Percentiles rank a stretch among this genome's conserved stretches.
phyloP scores from a whole-genome alignment of 305 asterid genomes.

The Fraxinus albicans region DNA sequence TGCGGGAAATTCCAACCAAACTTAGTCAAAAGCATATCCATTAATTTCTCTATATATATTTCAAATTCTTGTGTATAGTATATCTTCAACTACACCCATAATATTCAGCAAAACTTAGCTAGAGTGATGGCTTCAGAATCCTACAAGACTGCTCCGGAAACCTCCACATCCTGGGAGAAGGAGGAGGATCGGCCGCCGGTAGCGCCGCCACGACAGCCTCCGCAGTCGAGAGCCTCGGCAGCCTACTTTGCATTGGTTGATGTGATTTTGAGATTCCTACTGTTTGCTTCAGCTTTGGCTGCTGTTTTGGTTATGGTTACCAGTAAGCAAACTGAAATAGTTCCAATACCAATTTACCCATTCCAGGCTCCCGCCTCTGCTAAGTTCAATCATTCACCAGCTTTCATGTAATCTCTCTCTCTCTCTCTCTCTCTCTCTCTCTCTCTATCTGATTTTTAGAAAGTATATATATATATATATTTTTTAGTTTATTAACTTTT shows the following conservation, averaged over 20 bases:
- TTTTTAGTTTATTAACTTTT: too few species aligned
- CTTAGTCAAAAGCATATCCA: background rate
- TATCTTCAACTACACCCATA: conserved; percentile 5
- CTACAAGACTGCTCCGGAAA: background rate
- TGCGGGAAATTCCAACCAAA: conserved; percentile 14
- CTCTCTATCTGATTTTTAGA: too few species aligned
- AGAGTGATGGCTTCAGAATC: background rate
- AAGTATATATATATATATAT: too few species aligned
- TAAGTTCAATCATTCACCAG: conserved; percentile 10
- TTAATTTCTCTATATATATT: background rate
- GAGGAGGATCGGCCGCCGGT: background rate
- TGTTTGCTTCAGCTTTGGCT: conserved; percentile 5
- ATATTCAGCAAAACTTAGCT: background rate
- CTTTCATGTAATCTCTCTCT: background rate
- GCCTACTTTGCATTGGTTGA: background rate
- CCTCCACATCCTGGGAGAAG: background rate
- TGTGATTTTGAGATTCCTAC: background rate
- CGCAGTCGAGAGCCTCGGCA: background rate
- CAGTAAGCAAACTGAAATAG: background rate
- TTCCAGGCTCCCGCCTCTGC: background rate
- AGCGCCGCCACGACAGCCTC: background rate
- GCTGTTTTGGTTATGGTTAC: conserved; percentile 14
- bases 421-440: too few species aligned
- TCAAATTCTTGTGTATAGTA: background rate
- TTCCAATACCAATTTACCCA: background rate